Base-by-base conservation (phyloP, 1,284 basidiomycete species). In the Trichosporon inkin region DNA sequence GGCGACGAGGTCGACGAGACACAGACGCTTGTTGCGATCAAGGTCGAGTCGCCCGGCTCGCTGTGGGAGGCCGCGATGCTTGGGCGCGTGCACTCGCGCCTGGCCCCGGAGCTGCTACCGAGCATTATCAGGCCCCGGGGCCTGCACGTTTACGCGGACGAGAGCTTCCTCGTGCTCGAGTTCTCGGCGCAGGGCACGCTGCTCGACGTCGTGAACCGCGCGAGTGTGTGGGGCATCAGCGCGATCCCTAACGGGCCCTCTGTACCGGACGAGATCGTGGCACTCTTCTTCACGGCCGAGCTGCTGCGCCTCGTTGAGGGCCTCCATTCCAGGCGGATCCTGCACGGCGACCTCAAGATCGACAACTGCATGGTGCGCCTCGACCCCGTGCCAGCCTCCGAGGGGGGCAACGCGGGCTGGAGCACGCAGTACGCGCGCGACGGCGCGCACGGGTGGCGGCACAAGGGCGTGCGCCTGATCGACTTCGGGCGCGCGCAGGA, bases 321-420 rank as follows among this genome's bases (percentile, higher is more conserved):
- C 20, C 83, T 98, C 75, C 96, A 99, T 75, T 63, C 75, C 10
- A 81, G 82, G 0, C 88, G 89, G 16, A 88, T 98, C 79, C 89
- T 99, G 67, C 96, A 99, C 71, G 95, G 96, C 41, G 96, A 99
- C 79, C 83, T 99, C 68, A 99, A 99, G 82, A 97, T 98, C 73
- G 96, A 99, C 81, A 99, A 99, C 78, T 97, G 94, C 74, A 83
- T 99, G 13, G 81, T 99, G 8, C 86, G 96, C 4, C 82, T 99
- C 28, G 89, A 92, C 11, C 87, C 91, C 55, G 84, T 89, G 2
- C 86, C 88, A 0, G 32, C 38, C 11, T 37, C 55, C 13, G 64
- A 66, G 36, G 86, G 85, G 16, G 86, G 86, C 2, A 78, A 82
- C 0, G 80, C 85, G 3, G 81, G 84, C 0, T 94, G 95, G 89